These are phyloP conservation scores for Beauveria scarabaeidicola DNA, from an alignment of 2,329 filamentous ascomycete species.

Conservation along the genomic window DNA sequence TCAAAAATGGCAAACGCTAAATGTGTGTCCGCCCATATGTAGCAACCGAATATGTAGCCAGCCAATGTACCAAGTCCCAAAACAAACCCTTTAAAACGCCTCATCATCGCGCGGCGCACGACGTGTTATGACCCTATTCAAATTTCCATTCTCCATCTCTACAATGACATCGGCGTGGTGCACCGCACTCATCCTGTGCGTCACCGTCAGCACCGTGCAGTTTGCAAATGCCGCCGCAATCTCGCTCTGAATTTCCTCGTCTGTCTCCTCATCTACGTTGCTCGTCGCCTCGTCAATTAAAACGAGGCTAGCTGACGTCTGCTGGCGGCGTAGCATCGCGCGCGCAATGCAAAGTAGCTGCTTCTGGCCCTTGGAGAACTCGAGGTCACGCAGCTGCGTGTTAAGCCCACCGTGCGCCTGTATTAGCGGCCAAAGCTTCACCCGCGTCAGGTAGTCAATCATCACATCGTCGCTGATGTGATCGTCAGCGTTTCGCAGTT, in stretches of 20 bases:
- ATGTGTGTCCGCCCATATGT: not conserved
- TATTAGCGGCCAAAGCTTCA: conserved; percentile 12
- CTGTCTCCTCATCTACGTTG: conserved; percentile 30
- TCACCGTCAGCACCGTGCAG: conserved; percentile 14
- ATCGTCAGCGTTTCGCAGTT: not conserved
- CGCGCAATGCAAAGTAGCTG: conserved; percentile 15
- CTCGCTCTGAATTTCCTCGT: conserved; percentile 10
- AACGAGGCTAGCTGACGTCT: not conserved
- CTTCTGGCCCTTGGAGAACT: conserved; percentile 14
- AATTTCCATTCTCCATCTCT: conserved; percentile 5
- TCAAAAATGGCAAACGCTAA: conserved; percentile 6
- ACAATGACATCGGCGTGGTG: conserved; percentile 9
- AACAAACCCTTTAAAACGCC: conserved; percentile 1
- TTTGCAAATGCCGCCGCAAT: conserved; percentile 12
- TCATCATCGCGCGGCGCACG: conserved; percentile 3
- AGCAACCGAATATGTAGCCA: not conserved
- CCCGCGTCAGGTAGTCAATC: conserved; percentile 11
- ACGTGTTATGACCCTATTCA: conserved; percentile 10
- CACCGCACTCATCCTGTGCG: conserved; percentile 12
- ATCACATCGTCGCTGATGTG: conserved; percentile 9
- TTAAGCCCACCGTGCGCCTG: conserved; percentile 10
- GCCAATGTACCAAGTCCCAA: not conserved
- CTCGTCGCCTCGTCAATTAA: conserved; percentile 10
- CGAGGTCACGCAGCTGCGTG: conserved; percentile 6
- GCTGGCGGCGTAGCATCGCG: conserved; percentile 18